phyloP scores from a whole-genome alignment of 2,329 filamentous ascomycete species.

The Delphinella strobiligena region DNA sequence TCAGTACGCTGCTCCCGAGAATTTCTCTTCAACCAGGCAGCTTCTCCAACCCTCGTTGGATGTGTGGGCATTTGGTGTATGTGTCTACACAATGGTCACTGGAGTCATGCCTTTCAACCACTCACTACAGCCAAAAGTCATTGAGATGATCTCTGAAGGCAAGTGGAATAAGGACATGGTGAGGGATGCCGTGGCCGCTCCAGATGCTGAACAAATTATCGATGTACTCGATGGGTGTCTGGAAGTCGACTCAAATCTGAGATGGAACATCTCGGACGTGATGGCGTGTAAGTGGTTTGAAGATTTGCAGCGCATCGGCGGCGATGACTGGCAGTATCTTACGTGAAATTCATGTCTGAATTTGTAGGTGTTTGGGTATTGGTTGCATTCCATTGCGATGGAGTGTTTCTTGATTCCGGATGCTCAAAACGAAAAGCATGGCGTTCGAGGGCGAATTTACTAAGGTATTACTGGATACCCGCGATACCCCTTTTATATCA shows the following conservation, averaged over 20 bases:
- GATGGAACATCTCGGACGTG: slow-evolving; percentile 47
- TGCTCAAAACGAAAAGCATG: background rate
- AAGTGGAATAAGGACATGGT: slow-evolving; percentile 45
- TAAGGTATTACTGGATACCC: too few relatives aligned
- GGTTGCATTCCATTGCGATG: background rate
- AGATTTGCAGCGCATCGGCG: slow-evolving; percentile 3
- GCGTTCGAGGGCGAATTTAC: too few relatives aligned
- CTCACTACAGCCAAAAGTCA: slow-evolving; percentile 45
- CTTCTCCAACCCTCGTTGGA: slow-evolving; percentile 46
- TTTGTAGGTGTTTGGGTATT: too few relatives aligned
- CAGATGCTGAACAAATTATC: slow-evolving; percentile 33
- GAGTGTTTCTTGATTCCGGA: too few relatives aligned
- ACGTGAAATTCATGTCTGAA: slow-evolving; percentile 1
- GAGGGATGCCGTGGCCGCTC: slow-evolving; percentile 28
- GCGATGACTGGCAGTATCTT: slow-evolving; percentile 5
- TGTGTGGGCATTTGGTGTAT: slow-evolving; percentile 56
- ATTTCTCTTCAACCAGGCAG: slow-evolving; percentile 29
- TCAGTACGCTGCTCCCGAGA: slow-evolving; percentile 41
- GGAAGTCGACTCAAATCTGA: slow-evolving; percentile 40
- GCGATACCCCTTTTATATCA: too few relatives aligned
- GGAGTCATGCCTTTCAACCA: slow-evolving; percentile 52
- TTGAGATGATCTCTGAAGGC: slow-evolving; percentile 46
- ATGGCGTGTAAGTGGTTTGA: slow-evolving; percentile 44
- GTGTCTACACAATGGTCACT: slow-evolving; percentile 48
- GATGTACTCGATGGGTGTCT: slow-evolving; percentile 50